Percentiles rank a stretch among this genome's conserved stretches.
phyloP scores from a whole-genome alignment of 2,329 filamentous ascomycete genomes.

The Trichoderma citrinoviride region DNA sequence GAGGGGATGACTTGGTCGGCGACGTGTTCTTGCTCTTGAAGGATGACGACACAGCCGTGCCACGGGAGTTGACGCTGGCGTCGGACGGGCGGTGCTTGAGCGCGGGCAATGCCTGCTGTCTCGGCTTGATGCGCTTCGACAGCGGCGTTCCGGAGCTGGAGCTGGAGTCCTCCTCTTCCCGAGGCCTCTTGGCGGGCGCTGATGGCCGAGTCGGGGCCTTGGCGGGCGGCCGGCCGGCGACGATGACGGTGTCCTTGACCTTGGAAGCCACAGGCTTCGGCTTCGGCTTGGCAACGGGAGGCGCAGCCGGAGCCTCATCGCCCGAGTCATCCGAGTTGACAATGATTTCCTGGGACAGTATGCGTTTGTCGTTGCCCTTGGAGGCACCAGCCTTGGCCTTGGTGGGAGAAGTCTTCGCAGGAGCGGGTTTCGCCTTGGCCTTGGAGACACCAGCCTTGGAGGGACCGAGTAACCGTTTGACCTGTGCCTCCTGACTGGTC shows the following conservation, averaged over 20 bases:
- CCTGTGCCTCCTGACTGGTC: conserved; percentile 50
- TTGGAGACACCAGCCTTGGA: conserved; percentile 28
- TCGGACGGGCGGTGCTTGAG: conserved; percentile 50
- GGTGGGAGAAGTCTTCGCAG: conserved; percentile 38
- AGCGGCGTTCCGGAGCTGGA: conserved; percentile 59
- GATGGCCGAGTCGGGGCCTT: conserved; percentile 34
- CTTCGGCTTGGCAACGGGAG: conserved; percentile 33
- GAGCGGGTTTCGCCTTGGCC: conserved; percentile 33
- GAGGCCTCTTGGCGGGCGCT: conserved; percentile 48
- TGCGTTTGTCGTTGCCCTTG: conserved; percentile 43
- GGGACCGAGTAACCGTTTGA: conserved; percentile 50
- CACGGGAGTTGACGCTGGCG: conserved; percentile 44
- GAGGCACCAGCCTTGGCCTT: conserved; percentile 39
- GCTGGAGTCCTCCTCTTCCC: conserved; percentile 54
- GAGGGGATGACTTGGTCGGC: conserved; percentile 61
- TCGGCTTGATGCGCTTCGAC: conserved; percentile 56
- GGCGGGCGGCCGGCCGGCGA: conserved; percentile 36
- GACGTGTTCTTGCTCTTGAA: conserved; percentile 54
- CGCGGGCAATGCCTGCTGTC: conserved; percentile 37
- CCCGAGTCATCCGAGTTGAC: conserved; percentile 56
- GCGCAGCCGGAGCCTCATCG: conserved; percentile 40
- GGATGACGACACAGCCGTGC: conserved; percentile 38
- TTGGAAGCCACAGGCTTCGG: conserved; percentile 33
- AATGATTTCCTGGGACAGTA: conserved; percentile 56
- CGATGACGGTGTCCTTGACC: conserved; percentile 35